phyloP scores from a whole-genome alignment of 1,139 yeast species.

The Candida tetrigidarum region DNA sequence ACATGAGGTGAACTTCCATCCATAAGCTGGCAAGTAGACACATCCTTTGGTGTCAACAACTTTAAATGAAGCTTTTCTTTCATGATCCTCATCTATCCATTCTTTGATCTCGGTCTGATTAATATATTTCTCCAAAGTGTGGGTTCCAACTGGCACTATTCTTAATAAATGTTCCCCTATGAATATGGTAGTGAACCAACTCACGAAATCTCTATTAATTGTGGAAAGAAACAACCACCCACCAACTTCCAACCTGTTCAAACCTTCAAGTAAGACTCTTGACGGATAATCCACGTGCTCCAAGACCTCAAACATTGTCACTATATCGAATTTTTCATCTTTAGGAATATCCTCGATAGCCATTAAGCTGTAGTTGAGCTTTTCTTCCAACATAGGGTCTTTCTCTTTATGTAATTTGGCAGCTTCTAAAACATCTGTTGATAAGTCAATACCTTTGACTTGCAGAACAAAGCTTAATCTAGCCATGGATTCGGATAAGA shows the following conservation, averaged over 20 bases:
- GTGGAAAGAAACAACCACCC: slow-evolving; percentile 91
- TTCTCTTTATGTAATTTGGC: slow-evolving; percentile 68
- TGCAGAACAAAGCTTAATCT: slow-evolving; percentile 63
- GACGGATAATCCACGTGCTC: slow-evolving; percentile 93
- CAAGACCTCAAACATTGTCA: slow-evolving; percentile 91
- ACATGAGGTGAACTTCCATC: slow-evolving; percentile 75
- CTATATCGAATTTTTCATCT: slow-evolving; percentile 62
- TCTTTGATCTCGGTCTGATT: slow-evolving; percentile 71
- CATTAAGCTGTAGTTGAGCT: slow-evolving; percentile 60
- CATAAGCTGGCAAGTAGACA: slow-evolving; percentile 77
- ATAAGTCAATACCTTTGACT: slow-evolving; percentile 86
- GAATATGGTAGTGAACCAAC: slow-evolving; percentile 93
- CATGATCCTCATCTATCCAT: slow-evolving; percentile 54
- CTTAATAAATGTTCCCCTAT: slow-evolving; percentile 81
- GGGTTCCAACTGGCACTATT: slow-evolving; percentile 93
- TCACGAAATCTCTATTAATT: slow-evolving; percentile 84
- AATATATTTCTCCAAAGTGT: slow-evolving; percentile 83
- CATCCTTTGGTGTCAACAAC: slow-evolving; percentile 78
- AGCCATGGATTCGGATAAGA: slow-evolving; percentile 84
- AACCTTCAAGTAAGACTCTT: slow-evolving; percentile 67
- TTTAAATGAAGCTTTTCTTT: slow-evolving; percentile 48
- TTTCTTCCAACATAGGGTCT: slow-evolving; percentile 63
- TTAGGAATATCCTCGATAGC: slow-evolving; percentile 63
- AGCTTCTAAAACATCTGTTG: slow-evolving; percentile 78
- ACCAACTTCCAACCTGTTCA: slow-evolving; percentile 70